phyloP scores from a whole-genome alignment of 768 basidiomycete species.

The Pholiota microspora region DNA sequence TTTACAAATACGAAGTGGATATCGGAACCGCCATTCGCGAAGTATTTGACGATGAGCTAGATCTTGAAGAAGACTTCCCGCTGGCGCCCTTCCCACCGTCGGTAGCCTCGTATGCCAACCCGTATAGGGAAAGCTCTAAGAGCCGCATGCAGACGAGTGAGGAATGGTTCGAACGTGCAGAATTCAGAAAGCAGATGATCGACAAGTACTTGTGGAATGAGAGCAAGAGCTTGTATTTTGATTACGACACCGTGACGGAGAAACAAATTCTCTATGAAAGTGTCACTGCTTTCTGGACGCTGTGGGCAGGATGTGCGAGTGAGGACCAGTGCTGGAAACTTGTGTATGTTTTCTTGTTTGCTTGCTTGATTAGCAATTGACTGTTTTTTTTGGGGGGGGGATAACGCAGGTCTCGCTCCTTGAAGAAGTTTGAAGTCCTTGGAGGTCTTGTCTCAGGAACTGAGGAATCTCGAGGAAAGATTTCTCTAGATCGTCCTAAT shows the following conservation, averaged over 20 bases:
- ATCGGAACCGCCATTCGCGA: constrained; percentile 98
- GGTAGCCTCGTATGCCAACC: constrained; percentile 63
- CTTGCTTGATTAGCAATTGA: constrained; percentile 5
- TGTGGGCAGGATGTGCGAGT: constrained; percentile 97
- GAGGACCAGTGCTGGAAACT: constrained; percentile 94
- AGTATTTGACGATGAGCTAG: constrained; percentile 90
- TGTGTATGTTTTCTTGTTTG: constrained; percentile 57
- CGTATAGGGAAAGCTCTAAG: constrained; percentile 57
- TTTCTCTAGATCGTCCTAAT: constrained; percentile 94
- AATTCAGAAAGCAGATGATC: constrained; percentile 78
- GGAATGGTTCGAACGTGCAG: constrained; percentile 93
- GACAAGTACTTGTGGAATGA: constrained; percentile 98
- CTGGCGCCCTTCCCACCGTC: constrained; percentile 91
- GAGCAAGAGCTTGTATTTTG: constrained; percentile 90
- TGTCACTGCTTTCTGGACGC: constrained; percentile 94
- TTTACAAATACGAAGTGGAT: constrained; percentile 99
- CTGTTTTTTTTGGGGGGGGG: constrained; percentile 13
- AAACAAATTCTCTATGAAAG: constrained; percentile 94
- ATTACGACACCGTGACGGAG: constrained; percentile 91
- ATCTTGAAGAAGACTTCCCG: constrained; percentile 89
- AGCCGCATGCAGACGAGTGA: constrained; percentile 67
- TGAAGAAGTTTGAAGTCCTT: constrained; percentile 95
- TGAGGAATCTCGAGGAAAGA: constrained; percentile 93
- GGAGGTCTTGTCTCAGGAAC: constrained; percentile 96
- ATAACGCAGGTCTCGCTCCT: constrained; percentile 63